These are phyloP conservation scores for Cyberlindnera bimundalis DNA, from an alignment of 805 yeast species.

Conservation along the genomic window DNA sequence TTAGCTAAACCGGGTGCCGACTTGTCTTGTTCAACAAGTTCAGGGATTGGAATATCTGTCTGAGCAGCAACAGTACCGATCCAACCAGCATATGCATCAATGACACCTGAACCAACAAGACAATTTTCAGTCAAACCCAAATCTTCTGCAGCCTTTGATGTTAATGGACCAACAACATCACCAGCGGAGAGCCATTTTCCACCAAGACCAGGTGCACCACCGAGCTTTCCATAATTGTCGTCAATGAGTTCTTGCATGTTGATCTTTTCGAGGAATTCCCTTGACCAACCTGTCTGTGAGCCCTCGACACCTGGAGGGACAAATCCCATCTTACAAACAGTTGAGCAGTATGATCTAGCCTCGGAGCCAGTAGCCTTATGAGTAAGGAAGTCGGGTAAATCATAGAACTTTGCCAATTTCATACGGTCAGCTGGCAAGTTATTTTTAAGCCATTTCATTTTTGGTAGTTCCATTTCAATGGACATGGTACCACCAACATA, in stretches of 20 bases:
- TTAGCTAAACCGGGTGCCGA: slow-evolving; percentile 46
- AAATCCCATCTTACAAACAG: slow-evolving; percentile 94
- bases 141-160: slow-evolving; percentile 65
- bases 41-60: slow-evolving; percentile 52
- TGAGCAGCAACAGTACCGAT: slow-evolving; percentile 95
- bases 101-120: slow-evolving; percentile 91
- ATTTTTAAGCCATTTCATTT: slow-evolving; percentile 93
- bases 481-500: slow-evolving; percentile 98
- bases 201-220: slow-evolving; percentile 74
- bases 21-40: slow-evolving; percentile 47
- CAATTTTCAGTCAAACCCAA: slow-evolving; percentile 78
- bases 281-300: slow-evolving; percentile 85
- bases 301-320: slow-evolving; percentile 91
- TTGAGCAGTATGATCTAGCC: slow-evolving; percentile 84
- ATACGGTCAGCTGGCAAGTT: slow-evolving; percentile 65
- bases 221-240: slow-evolving; percentile 73
- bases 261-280: slow-evolving; percentile 63
- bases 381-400: slow-evolving; percentile 87
- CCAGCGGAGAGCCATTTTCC: slow-evolving; percentile 86
- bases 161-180: slow-evolving; percentile 75
- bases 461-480: slow-evolving; percentile 97
- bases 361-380: slow-evolving; percentile 87
- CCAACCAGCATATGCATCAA: slow-evolving; percentile 99
- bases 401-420: slow-evolving; percentile 73
- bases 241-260: slow-evolving; percentile 75